phyloP scores from a whole-genome alignment of 805 yeast species.

The Danielozyma ontarioensis region DNA sequence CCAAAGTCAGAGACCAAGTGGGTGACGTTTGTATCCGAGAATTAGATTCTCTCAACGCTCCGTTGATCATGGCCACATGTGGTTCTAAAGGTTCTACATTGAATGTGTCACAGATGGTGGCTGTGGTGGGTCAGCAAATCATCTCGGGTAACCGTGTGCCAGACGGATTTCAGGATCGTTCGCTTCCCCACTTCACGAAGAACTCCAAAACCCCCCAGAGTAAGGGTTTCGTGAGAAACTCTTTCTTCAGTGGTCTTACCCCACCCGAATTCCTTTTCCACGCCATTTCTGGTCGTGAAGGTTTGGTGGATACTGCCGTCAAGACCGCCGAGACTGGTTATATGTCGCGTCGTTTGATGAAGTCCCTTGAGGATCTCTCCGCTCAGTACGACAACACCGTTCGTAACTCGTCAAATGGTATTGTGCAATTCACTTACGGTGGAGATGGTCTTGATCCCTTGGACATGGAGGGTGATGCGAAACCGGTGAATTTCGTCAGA shows the following conservation, averaged over 20 bases:
- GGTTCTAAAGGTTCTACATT: slow-evolving; percentile 98
- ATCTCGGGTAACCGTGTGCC: slow-evolving; percentile 99
- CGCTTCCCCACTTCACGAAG: slow-evolving; percentile 94
- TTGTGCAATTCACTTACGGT: slow-evolving; percentile 96
- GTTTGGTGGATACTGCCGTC: slow-evolving; percentile 98
- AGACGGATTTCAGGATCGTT: slow-evolving; percentile 99
- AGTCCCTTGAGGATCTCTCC: slow-evolving; percentile 92
- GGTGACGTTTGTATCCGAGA: slow-evolving; percentile 97
- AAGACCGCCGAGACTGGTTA: slow-evolving; percentile 99
- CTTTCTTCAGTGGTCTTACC: slow-evolving; percentile 86
- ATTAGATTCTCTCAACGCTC: slow-evolving; percentile 86
- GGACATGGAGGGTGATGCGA: slow-evolving; percentile 99
- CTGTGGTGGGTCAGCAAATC: slow-evolving; percentile 98
- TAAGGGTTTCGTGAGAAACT: slow-evolving; percentile 95
- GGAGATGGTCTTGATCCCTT: slow-evolving; percentile 98
- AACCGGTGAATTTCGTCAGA: slow-evolving; percentile 87
- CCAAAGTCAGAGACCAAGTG: slow-evolving; percentile 97
- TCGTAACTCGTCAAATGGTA: slow-evolving; percentile 91
- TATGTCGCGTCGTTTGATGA: slow-evolving; percentile 97
- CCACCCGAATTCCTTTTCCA: slow-evolving; percentile 98
- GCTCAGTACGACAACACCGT: slow-evolving; percentile 92
- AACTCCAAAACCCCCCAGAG: slow-evolving; percentile 96
- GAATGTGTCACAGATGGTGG: slow-evolving; percentile 99
- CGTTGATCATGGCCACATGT: slow-evolving; percentile 97
- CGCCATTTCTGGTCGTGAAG: slow-evolving; percentile 99